phyloP scores from a whole-genome alignment of 768 basidiomycete species.

The Boletus insuetus region DNA sequence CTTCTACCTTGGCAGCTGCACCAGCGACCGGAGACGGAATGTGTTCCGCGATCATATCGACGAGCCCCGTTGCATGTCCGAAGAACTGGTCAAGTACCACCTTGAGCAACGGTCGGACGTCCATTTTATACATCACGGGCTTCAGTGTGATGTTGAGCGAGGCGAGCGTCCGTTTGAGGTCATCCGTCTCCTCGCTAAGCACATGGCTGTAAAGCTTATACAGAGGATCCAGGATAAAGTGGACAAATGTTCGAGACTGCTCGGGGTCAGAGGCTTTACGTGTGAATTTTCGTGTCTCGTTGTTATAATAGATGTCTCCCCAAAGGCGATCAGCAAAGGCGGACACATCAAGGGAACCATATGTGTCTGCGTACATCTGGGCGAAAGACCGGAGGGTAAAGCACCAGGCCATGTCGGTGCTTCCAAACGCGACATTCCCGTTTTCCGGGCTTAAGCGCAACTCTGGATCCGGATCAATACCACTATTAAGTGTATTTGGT shows the following conservation, averaged over 20 bases:
- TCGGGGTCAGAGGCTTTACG: constrained; percentile 77
- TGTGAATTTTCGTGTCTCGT: constrained; percentile 82
- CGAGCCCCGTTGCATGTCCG: constrained; percentile 81
- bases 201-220: constrained; percentile 98
- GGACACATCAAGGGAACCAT: constrained; percentile 78
- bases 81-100: constrained; percentile 96
- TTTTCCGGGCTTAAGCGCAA: constrained; percentile 89
- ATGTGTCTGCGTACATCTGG: constrained; percentile 93
- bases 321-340: constrained; percentile 90
- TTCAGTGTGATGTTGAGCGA: constrained; percentile 82
- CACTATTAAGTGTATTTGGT: constrained; percentile 36
- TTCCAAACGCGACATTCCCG: constrained; percentile 97
- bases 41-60: constrained; percentile 89
- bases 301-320: constrained; percentile 97
- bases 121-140: constrained; percentile 97
- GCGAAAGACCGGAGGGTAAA: constrained; percentile 95
- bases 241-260: constrained; percentile 81
- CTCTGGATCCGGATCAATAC: constrained; percentile 86
- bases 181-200: constrained; percentile 90
- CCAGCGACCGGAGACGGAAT: constrained; percentile 77
- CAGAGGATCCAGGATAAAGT: constrained; percentile 93
- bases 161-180: constrained; percentile 73
- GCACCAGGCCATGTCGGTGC: constrained; percentile 96
- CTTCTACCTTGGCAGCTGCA: constrained; percentile 65
- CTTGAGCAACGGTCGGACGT: constrained; percentile 91